Percentiles rank a stretch among this genome's conserved stretches.
These are phyloP conservation scores for Ceratocystis variospora DNA, from an alignment of 2,329 filamentous ascomycete species.

Conservation along the genomic window DNA sequence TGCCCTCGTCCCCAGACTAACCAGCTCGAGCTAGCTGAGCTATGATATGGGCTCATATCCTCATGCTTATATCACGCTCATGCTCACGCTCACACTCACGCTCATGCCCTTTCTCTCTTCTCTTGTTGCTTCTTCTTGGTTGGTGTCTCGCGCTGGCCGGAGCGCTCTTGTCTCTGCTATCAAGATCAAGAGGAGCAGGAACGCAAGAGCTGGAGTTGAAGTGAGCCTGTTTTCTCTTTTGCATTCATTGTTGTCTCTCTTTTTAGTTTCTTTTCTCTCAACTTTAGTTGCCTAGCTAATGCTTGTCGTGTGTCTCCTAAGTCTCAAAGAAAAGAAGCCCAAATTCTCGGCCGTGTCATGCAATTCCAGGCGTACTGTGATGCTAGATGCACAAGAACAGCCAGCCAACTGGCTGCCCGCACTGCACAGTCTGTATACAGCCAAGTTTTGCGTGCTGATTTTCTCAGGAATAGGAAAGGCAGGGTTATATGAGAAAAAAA, in stretches of 20 bases:
- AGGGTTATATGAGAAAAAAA: neutral
- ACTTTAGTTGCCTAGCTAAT: neutral
- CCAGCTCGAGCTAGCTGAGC: neutral
- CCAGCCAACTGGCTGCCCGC: neutral
- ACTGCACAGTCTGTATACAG: neutral
- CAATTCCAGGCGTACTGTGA: neutral
- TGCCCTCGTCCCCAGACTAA: neutral
- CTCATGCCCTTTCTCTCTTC: neutral
- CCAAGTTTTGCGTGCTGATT: neutral
- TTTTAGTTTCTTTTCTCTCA: neutral
- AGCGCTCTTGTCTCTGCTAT: neutral
- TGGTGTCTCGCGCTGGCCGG: conserved; percentile 4
- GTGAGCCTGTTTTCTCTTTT: neutral
- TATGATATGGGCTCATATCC: neutral
- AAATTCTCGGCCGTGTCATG: neutral
- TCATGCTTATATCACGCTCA: too few relatives aligned
- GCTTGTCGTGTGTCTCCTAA: neutral
- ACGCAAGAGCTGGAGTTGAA: neutral
- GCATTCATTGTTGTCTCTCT: neutral
- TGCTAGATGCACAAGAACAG: neutral
- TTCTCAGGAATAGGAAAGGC: neutral
- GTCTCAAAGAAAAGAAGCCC: neutral
- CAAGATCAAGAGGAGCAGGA: too few relatives aligned
- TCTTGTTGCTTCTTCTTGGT: neutral
- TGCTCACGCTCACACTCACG: too few relatives aligned